Percentiles rank a stretch among this genome's conserved stretches.
Evolutionary conservation across 2,329 filamentous ascomycete species (phyloP).

Genomic region (Pseudopyrenochaeta lycopersici): DNA sequence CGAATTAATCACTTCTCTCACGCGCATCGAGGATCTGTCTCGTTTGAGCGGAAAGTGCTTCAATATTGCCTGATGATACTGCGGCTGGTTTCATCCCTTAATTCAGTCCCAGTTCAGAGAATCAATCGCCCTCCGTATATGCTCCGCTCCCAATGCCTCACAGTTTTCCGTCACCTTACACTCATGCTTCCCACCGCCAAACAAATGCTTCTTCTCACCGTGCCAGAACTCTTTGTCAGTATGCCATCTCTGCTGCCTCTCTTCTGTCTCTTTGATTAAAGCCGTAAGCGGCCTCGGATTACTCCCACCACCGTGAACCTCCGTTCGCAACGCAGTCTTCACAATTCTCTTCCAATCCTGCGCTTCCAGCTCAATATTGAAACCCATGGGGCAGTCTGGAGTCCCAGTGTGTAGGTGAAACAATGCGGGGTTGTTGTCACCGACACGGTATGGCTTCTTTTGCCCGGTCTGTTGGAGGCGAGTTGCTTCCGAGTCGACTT

Average conservation of each 20-base stretch:
- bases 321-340: constrained; percentile 56
- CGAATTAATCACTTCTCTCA: too few relatives aligned
- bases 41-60: too few relatives aligned
- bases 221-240: constrained; percentile 11
- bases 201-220: constrained; percentile 31
- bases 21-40: too few relatives aligned
- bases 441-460: constrained; percentile 55
- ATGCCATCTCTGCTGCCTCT: constrained; percentile 56
- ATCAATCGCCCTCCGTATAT: constrained; percentile 21
- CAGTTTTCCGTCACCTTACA: constrained; percentile 15
- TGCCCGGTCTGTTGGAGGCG: constrained; percentile 38
- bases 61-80: too few relatives aligned
- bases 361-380: constrained; percentile 55
- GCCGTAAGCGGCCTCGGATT: constrained; percentile 41
- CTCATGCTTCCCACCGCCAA: constrained; percentile 16
- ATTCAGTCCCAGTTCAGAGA: constrained; percentile 21
- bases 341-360: constrained; percentile 55
- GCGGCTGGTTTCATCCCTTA: not conserved
- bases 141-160: constrained; percentile 22
- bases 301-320: constrained; percentile 51
- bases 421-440: constrained; percentile 51
- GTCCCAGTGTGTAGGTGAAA: constrained; percentile 55
- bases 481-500: constrained; percentile 52
- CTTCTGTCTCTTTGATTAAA: constrained; percentile 51
- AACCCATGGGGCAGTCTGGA: constrained; percentile 54